Conservation (phyloP, 2,329 filamentous ascomycete genomes). For the Diplodia corticola region DNA sequence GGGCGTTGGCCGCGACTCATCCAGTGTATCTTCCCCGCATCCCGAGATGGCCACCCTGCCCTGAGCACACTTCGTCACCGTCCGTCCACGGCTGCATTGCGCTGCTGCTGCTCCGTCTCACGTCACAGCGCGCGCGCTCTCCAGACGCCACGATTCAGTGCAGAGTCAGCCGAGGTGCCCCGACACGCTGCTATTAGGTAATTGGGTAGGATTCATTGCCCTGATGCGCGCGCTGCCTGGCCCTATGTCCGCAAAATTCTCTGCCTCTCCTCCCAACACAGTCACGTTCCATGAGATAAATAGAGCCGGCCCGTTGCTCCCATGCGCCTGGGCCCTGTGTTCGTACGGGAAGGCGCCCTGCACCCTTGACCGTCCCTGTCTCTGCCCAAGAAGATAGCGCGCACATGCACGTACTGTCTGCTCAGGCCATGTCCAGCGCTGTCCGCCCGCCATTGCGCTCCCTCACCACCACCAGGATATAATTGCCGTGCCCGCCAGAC, state of each 20-base stretch:
- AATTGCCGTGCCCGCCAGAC: constrained; percentile 9
- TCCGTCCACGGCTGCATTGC: constrained; percentile 14
- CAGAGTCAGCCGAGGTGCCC: constrained; percentile 24
- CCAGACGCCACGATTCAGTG: constrained; percentile 24
- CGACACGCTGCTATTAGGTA: constrained; percentile 26
- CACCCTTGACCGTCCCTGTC: constrained; percentile 4
- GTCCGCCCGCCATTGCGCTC: constrained; percentile 12
- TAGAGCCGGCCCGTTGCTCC: constrained; percentile 20
- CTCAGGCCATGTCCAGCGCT: constrained; percentile 23
- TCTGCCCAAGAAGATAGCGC: constrained; percentile 7
- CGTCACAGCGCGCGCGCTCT: constrained; percentile 18
- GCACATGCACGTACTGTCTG: constrained; percentile 18
- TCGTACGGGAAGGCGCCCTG: neutral
- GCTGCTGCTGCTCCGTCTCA: constrained; percentile 22
- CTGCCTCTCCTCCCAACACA: constrained; percentile 14
- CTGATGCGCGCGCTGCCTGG: constrained; percentile 20
- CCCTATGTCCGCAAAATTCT: constrained; percentile 13
- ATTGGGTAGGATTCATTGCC: constrained; percentile 23
- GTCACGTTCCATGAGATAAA: constrained; percentile 21
- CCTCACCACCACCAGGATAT: constrained; percentile 17
- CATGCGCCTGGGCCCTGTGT: constrained; percentile 21
- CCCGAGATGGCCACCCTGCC: constrained; percentile 3
- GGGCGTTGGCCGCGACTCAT: constrained; percentile 7
- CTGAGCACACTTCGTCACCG: constrained; percentile 15
- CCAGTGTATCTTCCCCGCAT: constrained; percentile 26